Evolutionary conservation across 2,329 filamentous ascomycete species (phyloP), one percentile per base, ranked within the genome.

Genomic region (Monosporascus sp.): DNA sequence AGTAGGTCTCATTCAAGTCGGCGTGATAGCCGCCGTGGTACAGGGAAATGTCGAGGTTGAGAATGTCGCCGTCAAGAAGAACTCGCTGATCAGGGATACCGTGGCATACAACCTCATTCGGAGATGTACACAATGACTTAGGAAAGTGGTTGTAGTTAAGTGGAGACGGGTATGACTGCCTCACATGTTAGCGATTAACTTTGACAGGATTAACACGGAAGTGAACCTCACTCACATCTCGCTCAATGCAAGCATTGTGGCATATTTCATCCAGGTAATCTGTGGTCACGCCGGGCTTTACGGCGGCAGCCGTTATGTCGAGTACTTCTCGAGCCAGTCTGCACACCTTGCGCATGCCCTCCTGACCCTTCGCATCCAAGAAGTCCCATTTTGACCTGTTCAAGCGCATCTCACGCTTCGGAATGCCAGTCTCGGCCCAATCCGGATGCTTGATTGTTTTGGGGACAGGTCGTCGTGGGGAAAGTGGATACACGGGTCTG

Each of bases 91-190:
- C 93, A 15, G 93, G 93, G 58, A 97, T 97, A 50, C 93, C 93
- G 77, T 97, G 93, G 75, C 93, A 97, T 69, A 97, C 96, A 59
- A 96, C 88, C 73, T 97, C 93, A 76, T 97, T 97, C 45, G 88
- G 74, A 3, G 91, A 96, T 3, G 93, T 97, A 74, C 93, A 97
- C 53, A 96, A 88, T 0, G 93, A 97, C 75, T 97, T 97, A 59
- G 93, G 93, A 74, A 97, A 97, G 70, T 91, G 79, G 76, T 88
- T 87, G 74, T 97, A 97, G 75, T 96, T 96, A 37, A 96, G 76
- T 1, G 91, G 90, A 1, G 92, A 96, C 0, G 91, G 91, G 69
- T 96, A 96, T 7, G 90, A 88, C 90, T 96, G 57, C 45, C 24
- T 25, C 25, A 7, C 25, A 6, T 25, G 25, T 25, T 25, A 25